Evolutionary conservation across 345 rosid genomes (phyloP), one percentile per base, ranked within the genome.

Genomic region (Trapa incisa): DNA sequence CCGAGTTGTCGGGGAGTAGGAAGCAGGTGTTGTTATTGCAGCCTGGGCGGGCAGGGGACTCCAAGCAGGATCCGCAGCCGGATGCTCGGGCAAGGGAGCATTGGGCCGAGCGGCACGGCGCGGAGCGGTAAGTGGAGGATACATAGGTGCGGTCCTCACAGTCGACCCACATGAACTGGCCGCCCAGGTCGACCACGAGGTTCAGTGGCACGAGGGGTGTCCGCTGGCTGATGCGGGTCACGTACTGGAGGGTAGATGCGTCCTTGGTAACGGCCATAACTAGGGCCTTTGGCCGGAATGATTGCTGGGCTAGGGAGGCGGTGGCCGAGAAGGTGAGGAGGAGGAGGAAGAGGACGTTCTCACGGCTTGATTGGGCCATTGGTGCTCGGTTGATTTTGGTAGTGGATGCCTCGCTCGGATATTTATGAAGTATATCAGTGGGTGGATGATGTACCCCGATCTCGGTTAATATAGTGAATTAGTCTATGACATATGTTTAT

Each of bases 21-120:
- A 77, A 76, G 29, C 96, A 87, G 1, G 92, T 84, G 76, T 86
- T 79, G 71, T 84, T 83, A 78, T 81, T 83, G 79, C 96, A 91
- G 0, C 96, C 94, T 0, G 97, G 91, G 60, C 77, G 69, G 0
- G 85, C 80, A 8, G 72, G 61, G 17, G 86, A 75, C 75, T 61
- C 76, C 6, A 41, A 41, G 75, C 93, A 88, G 6, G 61, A 47
- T 4, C 81, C 71, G 13, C 91, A 86, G 10, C 84, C 82, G 47
- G 13, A 69, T 61, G 92, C 72, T 10, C 66, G 69, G 37, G 90
- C 89, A 10, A 75, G 69, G 0, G 81, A 74, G 79, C 97, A 91
- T 3, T 72, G 71, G n/a, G 94, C 86, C 0, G 94, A 89, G 47
- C 74, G 37, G 39, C 94, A 89, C 4, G 75, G 74, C 13, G 81